Evolutionary conservation across 2,329 filamentous ascomycete species (phyloP).

Genomic region (Chaetomium globosum): DNA sequence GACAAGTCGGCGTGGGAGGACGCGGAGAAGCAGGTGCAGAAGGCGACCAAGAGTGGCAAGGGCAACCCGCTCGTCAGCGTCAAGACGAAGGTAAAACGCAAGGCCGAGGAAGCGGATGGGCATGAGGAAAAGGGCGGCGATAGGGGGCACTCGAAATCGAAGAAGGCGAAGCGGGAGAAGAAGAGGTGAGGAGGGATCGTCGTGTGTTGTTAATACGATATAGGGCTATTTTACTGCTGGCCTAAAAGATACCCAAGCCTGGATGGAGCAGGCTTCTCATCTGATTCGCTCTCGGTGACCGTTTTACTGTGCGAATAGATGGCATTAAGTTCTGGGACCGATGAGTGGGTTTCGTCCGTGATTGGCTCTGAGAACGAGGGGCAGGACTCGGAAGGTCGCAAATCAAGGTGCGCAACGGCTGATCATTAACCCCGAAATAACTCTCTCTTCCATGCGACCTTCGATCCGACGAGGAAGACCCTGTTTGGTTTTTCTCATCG

Average conservation of each 20-base stretch:
- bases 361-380: conserved; percentile 30
- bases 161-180: conserved; percentile 53
- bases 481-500: neutral
- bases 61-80: conserved; percentile 73
- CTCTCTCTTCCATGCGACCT: neutral
- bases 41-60: conserved; percentile 57
- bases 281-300: neutral
- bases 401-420: conserved; percentile 8
- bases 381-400: conserved; percentile 14
- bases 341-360: neutral
- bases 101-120: conserved; percentile 66
- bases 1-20: conserved; percentile 65
- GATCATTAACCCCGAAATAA: neutral
- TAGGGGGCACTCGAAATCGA: conserved; percentile 56
- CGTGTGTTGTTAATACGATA: neutral
- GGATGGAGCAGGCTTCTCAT: neutral
- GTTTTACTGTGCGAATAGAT: neutral
- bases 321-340: neutral
- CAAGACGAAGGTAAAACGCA: conserved; percentile 79
- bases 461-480: neutral
- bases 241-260: conserved; percentile 27
- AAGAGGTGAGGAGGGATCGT: conserved; percentile 28
- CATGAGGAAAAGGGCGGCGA: conserved; percentile 63
- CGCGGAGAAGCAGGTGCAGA: conserved; percentile 74
- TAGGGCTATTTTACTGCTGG: conserved; percentile 13